A percentile compares a stretch with the other conserved stretches of the same genome.
These are phyloP conservation scores for Quillaja saponaria DNA, from an alignment of 306 rosid species.

Conservation along the genomic window DNA sequence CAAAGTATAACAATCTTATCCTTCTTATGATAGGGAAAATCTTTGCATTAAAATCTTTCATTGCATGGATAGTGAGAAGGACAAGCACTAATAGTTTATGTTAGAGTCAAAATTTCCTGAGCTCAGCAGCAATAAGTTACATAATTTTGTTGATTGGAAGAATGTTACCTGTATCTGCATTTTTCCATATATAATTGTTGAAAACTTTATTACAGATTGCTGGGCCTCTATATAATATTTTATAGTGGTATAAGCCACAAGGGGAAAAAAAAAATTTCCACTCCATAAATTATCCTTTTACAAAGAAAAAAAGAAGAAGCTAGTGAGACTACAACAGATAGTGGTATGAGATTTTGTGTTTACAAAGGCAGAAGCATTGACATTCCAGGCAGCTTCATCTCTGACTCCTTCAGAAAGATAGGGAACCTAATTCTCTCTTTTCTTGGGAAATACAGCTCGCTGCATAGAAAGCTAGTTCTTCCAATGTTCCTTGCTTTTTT, in stretches of 20 bases:
- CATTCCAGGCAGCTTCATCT: slow-evolving; percentile 36
- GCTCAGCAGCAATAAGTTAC: neutral
- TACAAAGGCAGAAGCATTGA: too few species aligned
- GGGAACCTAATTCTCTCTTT: slow-evolving; percentile 47
- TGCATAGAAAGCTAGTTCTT: slow-evolving; percentile 31
- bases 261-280: too few species aligned
- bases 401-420: slow-evolving; percentile 37
- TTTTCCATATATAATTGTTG: too few species aligned
- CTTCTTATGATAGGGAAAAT: slow-evolving; percentile 14
- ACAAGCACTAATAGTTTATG: slow-evolving; percentile 19
- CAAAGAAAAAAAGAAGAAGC: too few species aligned
- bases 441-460: slow-evolving; percentile 21
- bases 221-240: too few species aligned
- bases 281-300: too few species aligned
- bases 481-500: neutral
- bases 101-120: slow-evolving; percentile 16
- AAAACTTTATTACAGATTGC: too few species aligned
- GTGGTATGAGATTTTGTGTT: too few species aligned
- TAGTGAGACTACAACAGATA: too few species aligned
- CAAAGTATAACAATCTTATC: slow-evolving; percentile 22
- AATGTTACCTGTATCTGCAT: too few species aligned
- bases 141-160: neutral
- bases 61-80: slow-evolving; percentile 17
- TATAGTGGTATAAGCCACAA: too few species aligned
- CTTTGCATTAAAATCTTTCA: neutral